Evolutionary conservation across 2,329 filamentous ascomycete genomes (phyloP), one percentile per base, ranked within the genome.

Genomic region (Nigrospora sphaerica): DNA sequence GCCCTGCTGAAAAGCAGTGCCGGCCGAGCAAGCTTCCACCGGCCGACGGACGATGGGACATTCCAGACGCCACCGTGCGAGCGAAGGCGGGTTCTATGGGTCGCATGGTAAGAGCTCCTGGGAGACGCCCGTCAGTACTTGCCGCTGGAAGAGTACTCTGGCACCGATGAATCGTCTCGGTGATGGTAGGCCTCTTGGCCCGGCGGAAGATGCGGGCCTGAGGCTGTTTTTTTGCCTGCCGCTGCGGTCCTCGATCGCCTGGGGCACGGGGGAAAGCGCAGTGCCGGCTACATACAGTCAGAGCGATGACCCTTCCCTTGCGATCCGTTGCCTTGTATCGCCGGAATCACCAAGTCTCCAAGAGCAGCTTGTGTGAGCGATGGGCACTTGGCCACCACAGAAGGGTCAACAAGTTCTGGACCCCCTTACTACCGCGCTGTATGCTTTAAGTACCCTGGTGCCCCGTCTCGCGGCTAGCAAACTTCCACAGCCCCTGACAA

Each of bases 121-220:
- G 71, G 81, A 78, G 79, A 72, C 84, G 77, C 86, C 87, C 85
- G 84, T 89, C 85, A 79, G 81, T 76, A 67, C 66, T 68, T 67
- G 67, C 73, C 75, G 72, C 84, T 83, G 85, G 85, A 78, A 72
- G 63, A 58, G 70, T 62, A 75, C 73, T 70, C 65, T 74, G 77
- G 74, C 71, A 74, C 65, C 44, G 39, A 45, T 52, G 54, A 53
- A 56, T 61, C 49, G 57, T 61, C 51, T 53, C 52, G 54, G 52
- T 44, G 57, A 56, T 58, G 59, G 52, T 49, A 37, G 39, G 39
- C 42, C 46, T 40, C 45, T 48, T 51, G 48, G 44, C 39, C 34
- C 50, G 52, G 46, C 52, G 54, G 57, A 60, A 62, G 61, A 62
- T 62, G 58, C 52, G 35, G 53, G 47, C 44, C 48, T 39, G 48